These are phyloP conservation scores for Nitzschia inconspicua DNA, from an alignment of 108 stramenopile species.

Conservation along the genomic window DNA sequence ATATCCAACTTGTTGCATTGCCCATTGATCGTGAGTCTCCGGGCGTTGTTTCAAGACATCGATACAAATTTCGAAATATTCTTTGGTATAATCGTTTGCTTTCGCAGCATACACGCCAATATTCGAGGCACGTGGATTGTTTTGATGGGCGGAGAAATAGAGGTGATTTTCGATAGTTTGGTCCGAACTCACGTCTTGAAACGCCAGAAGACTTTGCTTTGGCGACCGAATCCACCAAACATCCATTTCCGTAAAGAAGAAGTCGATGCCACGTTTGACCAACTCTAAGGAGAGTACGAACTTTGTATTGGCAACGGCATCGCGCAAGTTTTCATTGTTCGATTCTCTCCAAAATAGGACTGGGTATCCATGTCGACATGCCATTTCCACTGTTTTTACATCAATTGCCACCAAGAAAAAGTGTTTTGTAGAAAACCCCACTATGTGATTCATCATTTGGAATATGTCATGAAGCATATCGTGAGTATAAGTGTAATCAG, in stretches of 20 bases:
- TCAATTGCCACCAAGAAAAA: slow-evolving; percentile 38
- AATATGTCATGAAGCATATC: slow-evolving; percentile 46
- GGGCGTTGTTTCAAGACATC: slow-evolving; percentile 7
- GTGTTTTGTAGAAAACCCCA: slow-evolving; percentile 22
- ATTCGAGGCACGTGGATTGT: slow-evolving; percentile 24
- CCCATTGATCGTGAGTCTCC: slow-evolving; percentile 36
- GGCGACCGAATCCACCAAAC: slow-evolving; percentile 42
- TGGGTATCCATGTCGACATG: slow-evolving; percentile 36
- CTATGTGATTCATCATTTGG: slow-evolving; percentile 34
- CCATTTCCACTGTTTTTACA: slow-evolving; percentile 16
- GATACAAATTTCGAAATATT: slow-evolving; percentile 30
- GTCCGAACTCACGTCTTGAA: neutral
- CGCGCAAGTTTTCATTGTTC: slow-evolving; percentile 10
- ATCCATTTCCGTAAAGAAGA: slow-evolving; percentile 47
- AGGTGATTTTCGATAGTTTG: slow-evolving; percentile 6
- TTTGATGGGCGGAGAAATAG: slow-evolving; percentile 27
- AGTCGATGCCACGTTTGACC: slow-evolving; percentile 10
- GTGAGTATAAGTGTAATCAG: slow-evolving; percentile 32
- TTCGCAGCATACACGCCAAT: slow-evolving; percentile 37
- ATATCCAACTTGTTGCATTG: slow-evolving; percentile 18
- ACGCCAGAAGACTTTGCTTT: neutral
- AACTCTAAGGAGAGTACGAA: slow-evolving; percentile 24
- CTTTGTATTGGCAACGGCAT: slow-evolving; percentile 32
- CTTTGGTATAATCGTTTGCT: slow-evolving; percentile 22
- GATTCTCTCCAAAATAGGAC: slow-evolving; percentile 10